Conservation (phyloP, 805 yeast genomes). For the Candida glaebosa region DNA sequence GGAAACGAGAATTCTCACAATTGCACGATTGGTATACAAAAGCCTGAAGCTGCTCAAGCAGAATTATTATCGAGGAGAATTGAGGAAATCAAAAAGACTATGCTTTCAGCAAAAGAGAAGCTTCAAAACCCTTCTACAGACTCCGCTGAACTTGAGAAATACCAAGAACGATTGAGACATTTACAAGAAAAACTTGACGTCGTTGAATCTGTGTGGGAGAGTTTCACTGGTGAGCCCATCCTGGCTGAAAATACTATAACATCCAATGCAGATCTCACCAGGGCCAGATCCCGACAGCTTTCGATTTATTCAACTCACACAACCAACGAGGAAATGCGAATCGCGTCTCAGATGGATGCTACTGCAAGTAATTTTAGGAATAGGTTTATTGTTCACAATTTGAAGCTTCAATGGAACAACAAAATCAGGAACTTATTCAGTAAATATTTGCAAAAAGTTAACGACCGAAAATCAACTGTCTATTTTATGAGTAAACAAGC, state of each 20-base stretch:
- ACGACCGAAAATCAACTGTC: constrained; percentile 39
- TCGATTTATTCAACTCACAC: constrained; percentile 30
- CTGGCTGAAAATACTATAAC: neutral
- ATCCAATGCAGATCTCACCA: constrained; percentile 6
- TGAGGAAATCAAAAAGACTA: constrained; percentile 19
- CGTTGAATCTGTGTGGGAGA: constrained; percentile 22
- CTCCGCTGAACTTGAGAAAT: constrained; percentile 6
- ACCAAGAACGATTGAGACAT: constrained; percentile 7
- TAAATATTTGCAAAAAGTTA: constrained; percentile 48
- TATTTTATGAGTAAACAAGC: constrained; percentile 50
- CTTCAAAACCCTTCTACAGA: constrained; percentile 17
- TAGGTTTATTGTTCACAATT: constrained; percentile 67
- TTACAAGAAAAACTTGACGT: constrained; percentile 22
- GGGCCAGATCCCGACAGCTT: constrained; percentile 15
- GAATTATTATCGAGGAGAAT: constrained; percentile 31
- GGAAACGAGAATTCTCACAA: constrained; percentile 61
- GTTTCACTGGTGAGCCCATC: constrained; percentile 12
- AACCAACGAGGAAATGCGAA: constrained; percentile 22
- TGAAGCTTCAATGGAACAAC: constrained; percentile 79
- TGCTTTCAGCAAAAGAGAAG: constrained; percentile 23
- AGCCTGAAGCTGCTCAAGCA: constrained; percentile 56
- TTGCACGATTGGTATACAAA: constrained; percentile 53
- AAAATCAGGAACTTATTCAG: constrained; percentile 58
- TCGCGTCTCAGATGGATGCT: constrained; percentile 18
- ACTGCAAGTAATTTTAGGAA: constrained; percentile 50